Percentiles rank a stretch among this genome's conserved stretches.
phyloP scores from a whole-genome alignment of 768 basidiomycete genomes.

The Suillus cothurnatus region DNA sequence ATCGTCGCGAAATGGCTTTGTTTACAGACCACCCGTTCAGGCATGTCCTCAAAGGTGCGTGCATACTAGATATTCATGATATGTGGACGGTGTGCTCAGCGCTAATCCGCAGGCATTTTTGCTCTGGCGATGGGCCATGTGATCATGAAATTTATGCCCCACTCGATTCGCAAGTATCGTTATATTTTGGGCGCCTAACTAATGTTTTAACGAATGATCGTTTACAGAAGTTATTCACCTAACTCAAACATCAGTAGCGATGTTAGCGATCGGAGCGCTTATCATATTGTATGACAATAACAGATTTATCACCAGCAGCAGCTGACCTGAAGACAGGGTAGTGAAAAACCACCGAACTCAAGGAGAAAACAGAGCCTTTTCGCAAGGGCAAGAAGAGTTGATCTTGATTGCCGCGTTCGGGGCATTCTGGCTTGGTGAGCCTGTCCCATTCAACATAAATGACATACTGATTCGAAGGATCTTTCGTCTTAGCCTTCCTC shows the following conservation, averaged over 20 bases:
- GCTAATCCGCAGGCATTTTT: slow-evolving; percentile 43
- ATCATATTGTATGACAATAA: slow-evolving; percentile 53
- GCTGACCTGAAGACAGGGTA: slow-evolving; percentile 44
- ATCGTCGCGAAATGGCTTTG: slow-evolving; percentile 28
- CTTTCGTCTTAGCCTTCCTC: slow-evolving; percentile 37
- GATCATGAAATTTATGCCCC: slow-evolving; percentile 49
- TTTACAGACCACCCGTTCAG: slow-evolving; percentile 37
- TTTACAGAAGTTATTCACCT: slow-evolving; percentile 60
- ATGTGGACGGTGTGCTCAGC: slow-evolving; percentile 1
- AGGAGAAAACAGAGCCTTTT: slow-evolving; percentile 53
- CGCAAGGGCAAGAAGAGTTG: slow-evolving; percentile 73
- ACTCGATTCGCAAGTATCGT: slow-evolving; percentile 32
- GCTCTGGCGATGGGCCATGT: slow-evolving; percentile 52
- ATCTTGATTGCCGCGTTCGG: slow-evolving; percentile 72
- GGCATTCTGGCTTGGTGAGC: slow-evolving; percentile 75
- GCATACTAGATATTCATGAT: neutral
- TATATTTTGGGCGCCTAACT: slow-evolving; percentile 9
- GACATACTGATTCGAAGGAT: neutral
- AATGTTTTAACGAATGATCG: slow-evolving; percentile 7
- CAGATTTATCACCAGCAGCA: neutral
- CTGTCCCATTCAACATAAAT: neutral
- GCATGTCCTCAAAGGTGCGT: slow-evolving; percentile 33
- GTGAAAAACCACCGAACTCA: slow-evolving; percentile 66
- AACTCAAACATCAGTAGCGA: slow-evolving; percentile 74
- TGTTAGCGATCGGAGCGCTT: slow-evolving; percentile 64